Conservation (phyloP, 192 early-diverging fungal genomes). For the Podila horticola region DNA sequence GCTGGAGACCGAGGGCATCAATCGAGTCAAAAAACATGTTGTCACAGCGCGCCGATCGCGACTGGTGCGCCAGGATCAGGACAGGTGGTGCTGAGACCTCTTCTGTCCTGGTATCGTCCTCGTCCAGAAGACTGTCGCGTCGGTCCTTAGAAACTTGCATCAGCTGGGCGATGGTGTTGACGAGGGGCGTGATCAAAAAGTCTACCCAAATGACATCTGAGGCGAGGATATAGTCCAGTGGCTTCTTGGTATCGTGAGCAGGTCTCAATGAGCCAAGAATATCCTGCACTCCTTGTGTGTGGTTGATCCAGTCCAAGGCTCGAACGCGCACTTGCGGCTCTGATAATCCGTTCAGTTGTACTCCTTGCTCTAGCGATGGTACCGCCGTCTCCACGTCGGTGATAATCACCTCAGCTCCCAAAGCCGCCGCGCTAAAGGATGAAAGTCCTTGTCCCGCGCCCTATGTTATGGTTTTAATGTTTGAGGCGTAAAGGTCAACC, state of each 20-base stretch:
- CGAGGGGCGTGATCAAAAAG: slow-evolving; percentile 46
- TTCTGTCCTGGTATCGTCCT: background rate
- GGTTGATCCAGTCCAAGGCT: slow-evolving; percentile 41
- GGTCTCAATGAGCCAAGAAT: slow-evolving; percentile 3
- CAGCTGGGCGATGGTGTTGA: slow-evolving; percentile 48
- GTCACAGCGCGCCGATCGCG: slow-evolving; percentile 48
- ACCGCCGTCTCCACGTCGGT: slow-evolving; percentile 47
- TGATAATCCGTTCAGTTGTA: slow-evolving; percentile 22
- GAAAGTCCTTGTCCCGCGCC: slow-evolving; percentile 52
- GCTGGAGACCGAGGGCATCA: slow-evolving; percentile 24
- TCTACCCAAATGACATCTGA: slow-evolving; percentile 61
- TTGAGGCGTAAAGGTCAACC: too few species aligned
- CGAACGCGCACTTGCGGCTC: slow-evolving; percentile 25
- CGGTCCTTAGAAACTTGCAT: slow-evolving; percentile 15
- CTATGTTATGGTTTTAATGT: slow-evolving; percentile 3
- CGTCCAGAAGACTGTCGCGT: slow-evolving; percentile 20
- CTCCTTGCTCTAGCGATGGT: slow-evolving; percentile 10
- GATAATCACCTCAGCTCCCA: slow-evolving; percentile 44
- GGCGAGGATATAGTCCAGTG: slow-evolving; percentile 53
- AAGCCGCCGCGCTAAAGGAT: slow-evolving; percentile 38
- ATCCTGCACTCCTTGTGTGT: slow-evolving; percentile 2
- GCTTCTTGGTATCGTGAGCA: background rate
- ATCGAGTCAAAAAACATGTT: slow-evolving; percentile 41
- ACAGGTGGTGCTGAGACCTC: slow-evolving; percentile 12
- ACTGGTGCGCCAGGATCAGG: slow-evolving; percentile 50